Base-by-base conservation (phyloP, 768 basidiomycete species). In the Imleria badia region DNA sequence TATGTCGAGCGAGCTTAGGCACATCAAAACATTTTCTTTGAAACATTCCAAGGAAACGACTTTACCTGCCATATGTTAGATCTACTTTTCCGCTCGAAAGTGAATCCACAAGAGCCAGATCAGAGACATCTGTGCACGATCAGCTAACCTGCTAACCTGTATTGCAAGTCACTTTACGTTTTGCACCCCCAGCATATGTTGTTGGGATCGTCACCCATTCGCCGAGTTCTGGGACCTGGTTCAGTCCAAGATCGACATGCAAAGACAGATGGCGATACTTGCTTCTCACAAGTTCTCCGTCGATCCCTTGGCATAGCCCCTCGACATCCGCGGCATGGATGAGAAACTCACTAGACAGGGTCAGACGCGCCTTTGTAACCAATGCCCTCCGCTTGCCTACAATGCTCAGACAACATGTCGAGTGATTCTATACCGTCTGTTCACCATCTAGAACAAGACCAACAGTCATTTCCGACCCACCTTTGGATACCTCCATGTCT, bases 281-380 rank as follows among this genome's bases (percentile, higher is more conserved):
- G 91, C 95, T 85, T 56, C 72, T 59, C 3, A 98, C 96, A 5
- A 99, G 80, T 17, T 86, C 84, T 65, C 92, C 83, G 69, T 99
- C 97, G 54, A 98, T 94, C 1, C 97, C 97, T 74, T 94, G 85
- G 69, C 97, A 98, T 22, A 98, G 74, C 1, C 97, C 97, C 71
- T 99, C 97, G 10, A 99, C 95, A 60, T 98, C 97, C n/a, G 97
- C 97, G 0, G 97, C 96, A 71, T 99, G 97, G 26, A 99, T 79
- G 41, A 99, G 74, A 60, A 99, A 91, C 68, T 98, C 97, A 60
- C 94, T 94, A 59, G 31, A n/a, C 46, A 49, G 26, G 51, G 42
- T 68, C 63, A 67, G 60, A 40, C 11, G 9, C 29, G 35, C 19
- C 30, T 41, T 51, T 34, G n/a, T 53, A 23, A 43, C n/a, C 35